Percentiles rank a stretch among this genome's conserved stretches.
These are phyloP conservation scores for Phytophthora sansomeana DNA, from an alignment of 352 stramenopile species.

Conservation along the genomic window DNA sequence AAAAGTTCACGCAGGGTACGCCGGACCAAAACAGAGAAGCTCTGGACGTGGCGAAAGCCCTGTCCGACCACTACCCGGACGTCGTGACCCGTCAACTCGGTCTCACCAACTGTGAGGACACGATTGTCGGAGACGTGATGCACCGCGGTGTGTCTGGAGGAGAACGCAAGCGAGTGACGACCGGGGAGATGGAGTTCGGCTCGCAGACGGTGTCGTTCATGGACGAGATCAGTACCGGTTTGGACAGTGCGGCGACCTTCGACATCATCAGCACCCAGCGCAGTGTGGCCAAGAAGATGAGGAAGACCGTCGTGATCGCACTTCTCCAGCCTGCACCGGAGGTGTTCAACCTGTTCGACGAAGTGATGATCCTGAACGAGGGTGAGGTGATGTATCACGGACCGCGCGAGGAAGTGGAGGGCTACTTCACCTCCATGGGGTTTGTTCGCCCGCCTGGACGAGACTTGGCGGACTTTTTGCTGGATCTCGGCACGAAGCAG, in stretches of 20 bases:
- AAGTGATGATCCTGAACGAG: slow-evolving; percentile 56
- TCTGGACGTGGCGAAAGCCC: slow-evolving; percentile 17
- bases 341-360: slow-evolving; percentile 54
- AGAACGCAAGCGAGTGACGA: slow-evolving; percentile 90
- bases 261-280: slow-evolving; percentile 55
- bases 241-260: slow-evolving; percentile 60
- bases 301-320: slow-evolving; percentile 63
- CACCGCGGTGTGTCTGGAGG: slow-evolving; percentile 77
- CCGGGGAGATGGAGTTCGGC: slow-evolving; percentile 86
- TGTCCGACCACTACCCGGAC: slow-evolving; percentile 49
- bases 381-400: slow-evolving; percentile 50
- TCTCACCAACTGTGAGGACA: slow-evolving; percentile 56
- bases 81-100: slow-evolving; percentile 51
- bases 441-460: slow-evolving; percentile 52
- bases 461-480: slow-evolving; percentile 50
- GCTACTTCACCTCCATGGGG: slow-evolving; percentile 82
- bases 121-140: slow-evolving; percentile 61
- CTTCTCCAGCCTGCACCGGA: slow-evolving; percentile 84
- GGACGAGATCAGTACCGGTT: slow-evolving; percentile 74
- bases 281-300: slow-evolving; percentile 47
- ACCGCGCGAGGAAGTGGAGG: slow-evolving; percentile 55
- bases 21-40: slow-evolving; percentile 32
- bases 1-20: slow-evolving; percentile 49
- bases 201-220: slow-evolving; percentile 75
- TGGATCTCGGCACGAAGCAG: slow-evolving; percentile 48